Base-by-base conservation (phyloP, 2,329 filamentous ascomycete genomes). In the Graphilbum ipis-grandicollis region DNA sequence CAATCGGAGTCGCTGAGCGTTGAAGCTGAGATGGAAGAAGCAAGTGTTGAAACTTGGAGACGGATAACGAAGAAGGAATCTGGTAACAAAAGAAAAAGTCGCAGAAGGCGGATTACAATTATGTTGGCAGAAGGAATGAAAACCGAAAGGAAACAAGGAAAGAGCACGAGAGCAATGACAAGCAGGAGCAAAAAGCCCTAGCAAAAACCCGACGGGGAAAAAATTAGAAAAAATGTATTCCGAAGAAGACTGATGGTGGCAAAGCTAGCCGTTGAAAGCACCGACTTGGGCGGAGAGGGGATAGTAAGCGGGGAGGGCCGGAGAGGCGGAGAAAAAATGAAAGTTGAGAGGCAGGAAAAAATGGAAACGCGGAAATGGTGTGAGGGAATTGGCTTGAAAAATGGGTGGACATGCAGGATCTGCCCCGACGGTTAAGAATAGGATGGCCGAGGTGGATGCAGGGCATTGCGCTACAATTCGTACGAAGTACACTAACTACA, bases 241-340 rank as follows among this genome's bases (percentile, higher is more conserved):
- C n/a, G 12, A 21, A 6, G 14, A 15, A 25, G 30, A 15, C 10
- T 15, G 30, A 19, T 19, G 30, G 13, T 15, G 30, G 18, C n/a
- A 9, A 26, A 25, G 19, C 19, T 15, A 34, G 26, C 26, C 26
- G 26, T 28, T 28, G 26, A 34, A 33, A 17, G 13, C 33, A 26
- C 33, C 12, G 13, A 31, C 19, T 21, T 33, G 5, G 18, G 8
- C 8, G 6, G 8, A 5, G 13, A 18, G 4, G 13, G 36, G 34
- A 26, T 40, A 35, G 37, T 37, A 38, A 38, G 42, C 41, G 41
- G 41, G 37, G 35, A 43, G 35, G 26, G 21, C 40, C 43, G 43
- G 42, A 42, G 40, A 40, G 33, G 31, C 33, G 43, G 41, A 44
- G 34, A 33, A 26, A 33, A 36, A 29, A 31, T 13, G 33, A 15